Base-by-base conservation (phyloP, 164 flowering plant genomes). In the Vitis rotundifolia region DNA sequence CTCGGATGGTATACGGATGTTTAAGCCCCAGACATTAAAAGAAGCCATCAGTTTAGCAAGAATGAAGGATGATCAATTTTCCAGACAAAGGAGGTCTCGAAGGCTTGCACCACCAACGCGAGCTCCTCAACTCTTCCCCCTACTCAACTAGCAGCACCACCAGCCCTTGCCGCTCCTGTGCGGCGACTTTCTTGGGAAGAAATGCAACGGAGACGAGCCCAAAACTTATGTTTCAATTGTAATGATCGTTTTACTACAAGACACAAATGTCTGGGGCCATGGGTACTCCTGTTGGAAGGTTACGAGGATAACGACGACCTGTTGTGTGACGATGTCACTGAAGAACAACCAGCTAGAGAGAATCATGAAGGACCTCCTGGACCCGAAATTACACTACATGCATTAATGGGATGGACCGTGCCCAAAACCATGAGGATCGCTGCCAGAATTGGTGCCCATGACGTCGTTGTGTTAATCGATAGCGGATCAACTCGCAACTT, bases 161-260 rank as follows among this genome's bases (percentile, higher is more conserved):
- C 59, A 56, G 9, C 59, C 19, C 59, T 26, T 56, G 26, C 26
- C 7, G 59, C 10, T 56, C 59, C 59, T 56, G 26, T 16, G n/a
- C 59, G 22, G 15, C 4, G 22, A 16, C 59, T 56, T 6, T n/a
- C 59, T 26, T 56, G 59, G 59, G 22, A 56, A n/a, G 59, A 56
- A 56, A 56, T 56, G 59, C 59, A 56, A 26, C 7, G 22, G 22
- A 56, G 59, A 26, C 59, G 22, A 56, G 59, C 59, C 59, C 59
- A 56, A 56, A 16, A 16, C 59, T 56, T 56, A 15, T 56, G 59
- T 56, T 56, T 56, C 18, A 56, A 56, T 10, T 56, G 59, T 10
- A 16, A 56, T 56, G 19, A 56, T 8, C 19, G 22, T 56, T 56
- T 56, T 56, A 56, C 22, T 56, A 11, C 26, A 56, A 3, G 59